Evolutionary conservation across 2,329 filamentous ascomycete species (phyloP).

Genomic region (Fulvia fulva): DNA sequence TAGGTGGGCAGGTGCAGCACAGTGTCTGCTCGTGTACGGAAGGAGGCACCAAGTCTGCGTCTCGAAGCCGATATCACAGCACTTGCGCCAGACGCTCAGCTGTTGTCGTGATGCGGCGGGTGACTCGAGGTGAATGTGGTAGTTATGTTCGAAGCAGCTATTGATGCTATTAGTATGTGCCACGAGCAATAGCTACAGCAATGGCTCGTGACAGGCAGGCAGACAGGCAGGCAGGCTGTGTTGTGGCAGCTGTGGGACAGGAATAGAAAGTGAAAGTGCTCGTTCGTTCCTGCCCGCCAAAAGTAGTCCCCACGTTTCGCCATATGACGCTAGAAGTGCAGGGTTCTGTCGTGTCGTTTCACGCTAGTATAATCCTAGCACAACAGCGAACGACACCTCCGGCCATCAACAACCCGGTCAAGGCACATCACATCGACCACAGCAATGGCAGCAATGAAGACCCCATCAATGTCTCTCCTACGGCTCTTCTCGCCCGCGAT

Average conservation of each 20-base stretch:
- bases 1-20: slow-evolving; percentile 1
- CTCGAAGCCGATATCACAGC: neutral
- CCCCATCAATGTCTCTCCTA: slow-evolving; percentile 28
- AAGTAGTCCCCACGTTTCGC: neutral
- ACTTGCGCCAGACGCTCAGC: neutral
- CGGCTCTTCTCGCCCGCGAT: slow-evolving; percentile 26
- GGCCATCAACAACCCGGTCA: neutral
- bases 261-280: neutral
- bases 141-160: neutral
- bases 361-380: neutral
- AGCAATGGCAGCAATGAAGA: slow-evolving; percentile 19
- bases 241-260: neutral
- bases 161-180: neutral
- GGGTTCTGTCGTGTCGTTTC: neutral
- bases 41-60: neutral
- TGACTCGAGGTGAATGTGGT: neutral
- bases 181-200: neutral
- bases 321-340: neutral
- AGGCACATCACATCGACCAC: slow-evolving; percentile 1
- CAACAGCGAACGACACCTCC: neutral
- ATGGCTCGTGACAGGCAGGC: neutral
- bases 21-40: neutral
- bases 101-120: neutral
- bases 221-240: too few species aligned
- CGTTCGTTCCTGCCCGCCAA: neutral